Evolutionary conservation across 228 moss, liverwort and hornwort species (phyloP).

Genomic region (Sphagnum fallax): DNA sequence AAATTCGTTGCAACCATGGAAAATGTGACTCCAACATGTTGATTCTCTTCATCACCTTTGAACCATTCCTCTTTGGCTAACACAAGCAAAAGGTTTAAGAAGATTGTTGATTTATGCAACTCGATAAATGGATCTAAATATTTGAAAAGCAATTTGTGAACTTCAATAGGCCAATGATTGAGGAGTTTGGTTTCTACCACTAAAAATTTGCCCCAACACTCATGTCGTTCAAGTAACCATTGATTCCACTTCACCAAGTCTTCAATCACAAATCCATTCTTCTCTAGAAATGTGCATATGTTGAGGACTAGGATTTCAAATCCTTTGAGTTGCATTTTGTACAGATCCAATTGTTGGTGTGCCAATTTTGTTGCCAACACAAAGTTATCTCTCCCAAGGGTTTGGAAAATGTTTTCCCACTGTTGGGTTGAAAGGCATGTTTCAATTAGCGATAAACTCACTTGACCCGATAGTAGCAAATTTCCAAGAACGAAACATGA

Average conservation of each 20-base stretch:
- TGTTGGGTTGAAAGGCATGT: not conserved
- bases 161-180: conserved; percentile 37
- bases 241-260: conserved; percentile 24
- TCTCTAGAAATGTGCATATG: conserved; percentile 22
- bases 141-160: conserved; percentile 15
- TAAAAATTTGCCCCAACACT: conserved; percentile 21
- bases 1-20: conserved; percentile 24
- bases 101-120: conserved; percentile 37
- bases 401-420: conserved; percentile 40
- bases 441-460: too few relatives aligned
- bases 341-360: conserved; percentile 20
- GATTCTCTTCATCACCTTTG: too few relatives aligned
- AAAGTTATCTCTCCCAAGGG: conserved; percentile 18
- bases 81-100: not conserved
- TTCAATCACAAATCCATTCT: conserved; percentile 24
- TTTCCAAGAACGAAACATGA: conserved; percentile 10
- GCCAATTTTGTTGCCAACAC: conserved; percentile 25
- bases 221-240: conserved; percentile 16
- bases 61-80: too few relatives aligned
- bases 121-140: conserved; percentile 28
- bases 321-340: conserved; percentile 33
- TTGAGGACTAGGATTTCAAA: conserved; percentile 20
- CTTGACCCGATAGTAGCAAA: too few relatives aligned
- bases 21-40: conserved; percentile 12
- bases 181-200: conserved; percentile 12